Evolutionary conservation across 2,329 filamentous ascomycete genomes (phyloP).

Genomic region (Metarhizium anisopliae): DNA sequence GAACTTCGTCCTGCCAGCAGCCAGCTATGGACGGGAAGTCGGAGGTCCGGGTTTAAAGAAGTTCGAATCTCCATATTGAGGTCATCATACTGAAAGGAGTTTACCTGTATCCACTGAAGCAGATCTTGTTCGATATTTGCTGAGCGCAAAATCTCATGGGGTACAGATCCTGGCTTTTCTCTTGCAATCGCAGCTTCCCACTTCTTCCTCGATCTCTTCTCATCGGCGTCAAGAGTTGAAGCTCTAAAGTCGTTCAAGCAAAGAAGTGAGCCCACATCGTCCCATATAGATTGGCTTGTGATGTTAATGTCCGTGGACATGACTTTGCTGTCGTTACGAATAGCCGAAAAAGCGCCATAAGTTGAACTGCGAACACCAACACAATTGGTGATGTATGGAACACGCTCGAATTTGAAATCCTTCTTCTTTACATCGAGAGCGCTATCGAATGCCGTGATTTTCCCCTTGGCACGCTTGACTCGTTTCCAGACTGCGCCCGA

Average conservation of each 20-base stretch:
- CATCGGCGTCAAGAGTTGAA: slow-evolving; percentile 19
- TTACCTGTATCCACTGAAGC: slow-evolving; percentile 34
- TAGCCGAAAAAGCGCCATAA: slow-evolving; percentile 81
- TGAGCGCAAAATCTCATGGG: slow-evolving; percentile 49
- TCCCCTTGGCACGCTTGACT: slow-evolving; percentile 72
- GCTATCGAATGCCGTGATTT: slow-evolving; percentile 46
- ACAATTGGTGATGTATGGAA: slow-evolving; percentile 80
- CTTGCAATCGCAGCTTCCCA: slow-evolving; percentile 22
- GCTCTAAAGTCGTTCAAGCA: slow-evolving; percentile 54
- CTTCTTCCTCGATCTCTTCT: slow-evolving; percentile 30
- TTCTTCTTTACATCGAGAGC: slow-evolving; percentile 56
- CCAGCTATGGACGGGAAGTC: slow-evolving; percentile 76
- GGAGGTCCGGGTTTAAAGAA: slow-evolving; percentile 56
- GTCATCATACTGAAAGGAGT: slow-evolving; percentile 29
- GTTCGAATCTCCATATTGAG: slow-evolving; percentile 39
- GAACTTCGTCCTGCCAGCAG: slow-evolving; percentile 67
- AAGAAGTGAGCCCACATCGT: slow-evolving; percentile 62
- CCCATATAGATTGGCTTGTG: slow-evolving; percentile 59
- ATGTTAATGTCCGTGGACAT: slow-evolving; percentile 64
- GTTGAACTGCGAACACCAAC: slow-evolving; percentile 77
- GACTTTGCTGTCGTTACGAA: slow-evolving; percentile 76
- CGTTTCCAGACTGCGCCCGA: slow-evolving; percentile 91
- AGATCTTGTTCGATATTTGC: slow-evolving; percentile 59
- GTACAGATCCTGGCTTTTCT: slow-evolving; percentile 41
- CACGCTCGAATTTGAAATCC: slow-evolving; percentile 90